Percentiles rank a stretch among this genome's conserved stretches.
Evolutionary conservation across 768 basidiomycete genomes (phyloP).

Genomic region (Piloderma croceum): DNA sequence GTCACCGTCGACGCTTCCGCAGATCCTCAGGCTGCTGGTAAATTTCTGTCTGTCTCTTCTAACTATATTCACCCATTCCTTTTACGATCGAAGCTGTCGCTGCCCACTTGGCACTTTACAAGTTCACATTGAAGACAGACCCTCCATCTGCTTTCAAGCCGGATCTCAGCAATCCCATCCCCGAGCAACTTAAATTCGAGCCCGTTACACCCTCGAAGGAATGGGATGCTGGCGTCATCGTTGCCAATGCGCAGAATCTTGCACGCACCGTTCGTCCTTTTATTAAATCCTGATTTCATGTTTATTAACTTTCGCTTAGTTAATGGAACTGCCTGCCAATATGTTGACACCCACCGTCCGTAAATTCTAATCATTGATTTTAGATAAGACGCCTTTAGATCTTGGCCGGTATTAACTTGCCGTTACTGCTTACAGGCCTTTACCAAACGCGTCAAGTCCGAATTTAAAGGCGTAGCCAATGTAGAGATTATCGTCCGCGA

Average conservation of each 20-base stretch:
- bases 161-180: conserved; percentile 44
- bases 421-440: no score
- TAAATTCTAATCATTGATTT: conserved; percentile 3
- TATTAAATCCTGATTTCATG: background rate
- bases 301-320: conserved; percentile 32
- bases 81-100: conserved; percentile 53
- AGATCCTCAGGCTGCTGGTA: conserved; percentile 78
- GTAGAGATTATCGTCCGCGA: conserved; percentile 69
- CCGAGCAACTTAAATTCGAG: conserved; percentile 38
- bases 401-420: background rate
- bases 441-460: conserved; percentile 60
- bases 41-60: conserved; percentile 3
- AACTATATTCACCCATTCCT: background rate
- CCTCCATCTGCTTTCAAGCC: conserved; percentile 64
- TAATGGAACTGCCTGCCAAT: conserved; percentile 84
- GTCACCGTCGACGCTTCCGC: conserved; percentile 56
- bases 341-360: conserved; percentile 77
- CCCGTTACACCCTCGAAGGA: conserved; percentile 46
- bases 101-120: conserved; percentile 67
- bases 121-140: conserved; percentile 74
- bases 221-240: conserved; percentile 71
- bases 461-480: conserved; percentile 60
- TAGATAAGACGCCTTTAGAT: no score
- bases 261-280: conserved; percentile 57
- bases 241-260: conserved; percentile 74